Base-by-base conservation (phyloP, 2,329 filamentous ascomycete genomes). In the Hypoxylon sp. region DNA sequence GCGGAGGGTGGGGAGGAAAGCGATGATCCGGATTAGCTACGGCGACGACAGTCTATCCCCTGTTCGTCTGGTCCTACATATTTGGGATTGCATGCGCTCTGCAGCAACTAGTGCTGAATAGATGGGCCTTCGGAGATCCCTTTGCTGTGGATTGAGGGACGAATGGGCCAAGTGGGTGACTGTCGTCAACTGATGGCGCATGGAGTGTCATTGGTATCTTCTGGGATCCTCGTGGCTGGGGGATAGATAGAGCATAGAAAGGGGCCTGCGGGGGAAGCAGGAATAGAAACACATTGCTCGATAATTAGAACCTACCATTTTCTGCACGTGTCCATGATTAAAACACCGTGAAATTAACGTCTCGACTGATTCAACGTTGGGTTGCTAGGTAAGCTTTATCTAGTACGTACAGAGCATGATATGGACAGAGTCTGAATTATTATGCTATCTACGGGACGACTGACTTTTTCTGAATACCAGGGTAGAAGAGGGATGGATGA, bases 1-100 rank as follows among this genome's bases (percentile, higher is more conserved):
- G 85, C 86, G 68, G 86, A 88, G 75, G 86, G 87, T 79, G 87
- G 85, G 76, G 89, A 92, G 76, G 90, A 91, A 67, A 85, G 87
- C 77, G 88, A 90, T 62, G 87, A 87, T 72, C 88, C 92, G 74
- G 89, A 88, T 76, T 87, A 84, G 83, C 83, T 75, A 75, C 72
- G 82, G 84, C 78, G 84, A 85, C 86, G 86, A 85, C 85, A 86
- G 86, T 86, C 85, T 87, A 88, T 86, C 87, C 88, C 87, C 89
- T 90, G 86, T 87, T 75, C 85, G 82, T 83, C 86, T 89, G 86
- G 84, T 88, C 86, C 86, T 88, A 82, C 79, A 76, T 78, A 79
- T 74, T 74, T 65, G 35, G 47, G 17, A 31, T 17, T 48, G 44
- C 15, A 35, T 37, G 1, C 42, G 8, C 46, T 11, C 15, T 31